Percentiles rank a stretch among this genome's conserved stretches.
phyloP scores from a whole-genome alignment of 208 protist species.

The Trypanosoma boissoni region DNA sequence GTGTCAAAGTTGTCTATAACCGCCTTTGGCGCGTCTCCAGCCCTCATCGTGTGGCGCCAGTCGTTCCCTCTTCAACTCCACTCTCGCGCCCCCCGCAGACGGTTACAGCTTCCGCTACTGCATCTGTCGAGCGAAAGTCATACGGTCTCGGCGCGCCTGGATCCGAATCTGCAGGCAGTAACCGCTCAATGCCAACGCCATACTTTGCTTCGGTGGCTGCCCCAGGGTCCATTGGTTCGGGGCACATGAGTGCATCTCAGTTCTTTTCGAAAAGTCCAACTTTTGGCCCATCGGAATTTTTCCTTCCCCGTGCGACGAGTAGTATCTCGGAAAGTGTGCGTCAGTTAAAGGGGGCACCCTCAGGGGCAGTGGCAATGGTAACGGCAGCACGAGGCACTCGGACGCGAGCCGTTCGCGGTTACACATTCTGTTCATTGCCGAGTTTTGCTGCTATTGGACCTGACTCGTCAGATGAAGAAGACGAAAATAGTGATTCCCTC shows the following conservation, averaged over 20 bases:
- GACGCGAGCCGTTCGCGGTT: constrained; percentile 11
- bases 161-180: constrained; percentile 17
- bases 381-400: constrained; percentile 6
- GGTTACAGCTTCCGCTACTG: no score
- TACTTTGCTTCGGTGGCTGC: constrained; percentile 14
- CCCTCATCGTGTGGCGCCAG: neutral
- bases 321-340: neutral
- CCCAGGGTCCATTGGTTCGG: constrained; percentile 24
- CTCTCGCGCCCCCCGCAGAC: neutral
- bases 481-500: constrained; percentile 1
- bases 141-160: no score
- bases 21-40: constrained; percentile 11
- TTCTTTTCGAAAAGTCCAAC: constrained; percentile 11
- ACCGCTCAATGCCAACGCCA: constrained; percentile 21
- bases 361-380: constrained; percentile 5
- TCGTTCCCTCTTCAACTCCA: neutral
- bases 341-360: constrained; percentile 3
- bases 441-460: constrained; percentile 5
- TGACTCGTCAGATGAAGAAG: neutral
- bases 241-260: constrained; percentile 7
- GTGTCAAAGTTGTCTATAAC: constrained; percentile 18
- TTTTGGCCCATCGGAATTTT: constrained; percentile 2
- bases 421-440: constrained; percentile 15
- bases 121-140: no score
- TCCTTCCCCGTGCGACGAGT: constrained; percentile 11